These are phyloP conservation scores for Phaeophleospora eucalypticola DNA, from an alignment of 2,329 filamentous ascomycete species.

Conservation along the genomic window DNA sequence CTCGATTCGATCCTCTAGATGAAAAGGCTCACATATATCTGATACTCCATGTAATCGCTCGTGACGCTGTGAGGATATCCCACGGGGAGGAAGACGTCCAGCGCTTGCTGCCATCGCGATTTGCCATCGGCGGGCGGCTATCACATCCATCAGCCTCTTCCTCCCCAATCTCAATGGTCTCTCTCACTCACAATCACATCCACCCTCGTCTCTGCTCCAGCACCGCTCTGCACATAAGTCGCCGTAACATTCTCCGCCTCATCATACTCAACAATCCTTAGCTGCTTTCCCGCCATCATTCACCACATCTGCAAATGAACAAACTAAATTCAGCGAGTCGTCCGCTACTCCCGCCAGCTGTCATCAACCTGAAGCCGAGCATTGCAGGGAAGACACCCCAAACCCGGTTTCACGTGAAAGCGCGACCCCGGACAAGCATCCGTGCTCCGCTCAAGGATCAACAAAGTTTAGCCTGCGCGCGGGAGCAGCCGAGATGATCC, in stretches of 20 bases:
- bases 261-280: slow-evolving; percentile 41
- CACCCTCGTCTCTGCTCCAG: slow-evolving; percentile 36
- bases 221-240: slow-evolving; percentile 46
- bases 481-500: neutral
- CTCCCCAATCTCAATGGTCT: slow-evolving; percentile 16
- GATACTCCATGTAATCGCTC: slow-evolving; percentile 75
- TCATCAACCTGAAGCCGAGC: neutral
- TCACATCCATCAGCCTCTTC: slow-evolving; percentile 3
- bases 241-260: slow-evolving; percentile 48
- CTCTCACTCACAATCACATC: slow-evolving; percentile 42
- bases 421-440: neutral
- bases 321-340: too few species aligned
- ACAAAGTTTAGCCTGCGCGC: neutral
- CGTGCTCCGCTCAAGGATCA: neutral
- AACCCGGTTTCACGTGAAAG: neutral
- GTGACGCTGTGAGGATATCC: slow-evolving; percentile 88
- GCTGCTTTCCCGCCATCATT: too few species aligned
- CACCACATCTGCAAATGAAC: too few species aligned
- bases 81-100: slow-evolving; percentile 77
- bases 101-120: slow-evolving; percentile 37
- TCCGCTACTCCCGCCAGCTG: neutral
- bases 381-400: neutral
- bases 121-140: slow-evolving; percentile 18
- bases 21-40: slow-evolving; percentile 56
- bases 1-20: neutral